Percentiles rank a stretch among this genome's conserved stretches.
Evolutionary conservation across 139 green algal species (phyloP).

Genomic region (Pseudopediastrum boryanum): DNA sequence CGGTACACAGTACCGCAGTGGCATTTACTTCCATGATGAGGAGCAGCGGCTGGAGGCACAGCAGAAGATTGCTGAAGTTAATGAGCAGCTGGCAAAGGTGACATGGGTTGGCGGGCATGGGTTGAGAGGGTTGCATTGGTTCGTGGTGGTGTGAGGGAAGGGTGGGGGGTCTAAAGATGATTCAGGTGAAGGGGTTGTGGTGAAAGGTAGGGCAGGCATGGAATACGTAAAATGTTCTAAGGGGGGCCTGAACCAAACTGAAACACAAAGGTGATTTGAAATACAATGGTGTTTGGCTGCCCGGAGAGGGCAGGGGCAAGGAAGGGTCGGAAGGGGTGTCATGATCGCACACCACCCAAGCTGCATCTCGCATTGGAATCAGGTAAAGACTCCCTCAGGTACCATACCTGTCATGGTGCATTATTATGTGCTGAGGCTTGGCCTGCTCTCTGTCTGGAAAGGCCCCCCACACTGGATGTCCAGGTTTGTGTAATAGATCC

Average conservation of each 20-base stretch:
- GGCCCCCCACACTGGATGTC: too few species aligned
- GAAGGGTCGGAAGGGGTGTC: too few species aligned
- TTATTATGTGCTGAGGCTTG: too few species aligned
- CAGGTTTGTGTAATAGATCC: too few species aligned
- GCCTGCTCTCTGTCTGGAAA: too few species aligned
- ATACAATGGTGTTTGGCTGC: too few species aligned
- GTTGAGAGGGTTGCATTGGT: neutral
- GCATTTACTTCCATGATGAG: constrained; percentile 81
- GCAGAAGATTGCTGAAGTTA: constrained; percentile 48
- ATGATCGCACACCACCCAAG: too few species aligned
- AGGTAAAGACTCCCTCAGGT: too few species aligned
- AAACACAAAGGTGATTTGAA: too few species aligned
- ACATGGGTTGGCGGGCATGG: constrained; percentile 7
- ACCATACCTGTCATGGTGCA: too few species aligned
- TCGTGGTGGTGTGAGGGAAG: neutral
- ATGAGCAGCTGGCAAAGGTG: constrained; percentile 55
- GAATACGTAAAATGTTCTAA: neutral
- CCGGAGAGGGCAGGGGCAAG: too few species aligned
- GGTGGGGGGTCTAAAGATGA: neutral
- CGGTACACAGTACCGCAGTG: constrained; percentile 84
- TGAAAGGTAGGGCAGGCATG: neutral
- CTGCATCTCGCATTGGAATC: too few species aligned
- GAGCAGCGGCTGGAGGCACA: constrained; percentile 56
- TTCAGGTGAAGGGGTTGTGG: neutral
- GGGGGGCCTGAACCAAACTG: neutral